These are phyloP conservation scores for Neopestalotiopsis clavispora DNA, from an alignment of 2,329 filamentous ascomycete species.

Conservation along the genomic window DNA sequence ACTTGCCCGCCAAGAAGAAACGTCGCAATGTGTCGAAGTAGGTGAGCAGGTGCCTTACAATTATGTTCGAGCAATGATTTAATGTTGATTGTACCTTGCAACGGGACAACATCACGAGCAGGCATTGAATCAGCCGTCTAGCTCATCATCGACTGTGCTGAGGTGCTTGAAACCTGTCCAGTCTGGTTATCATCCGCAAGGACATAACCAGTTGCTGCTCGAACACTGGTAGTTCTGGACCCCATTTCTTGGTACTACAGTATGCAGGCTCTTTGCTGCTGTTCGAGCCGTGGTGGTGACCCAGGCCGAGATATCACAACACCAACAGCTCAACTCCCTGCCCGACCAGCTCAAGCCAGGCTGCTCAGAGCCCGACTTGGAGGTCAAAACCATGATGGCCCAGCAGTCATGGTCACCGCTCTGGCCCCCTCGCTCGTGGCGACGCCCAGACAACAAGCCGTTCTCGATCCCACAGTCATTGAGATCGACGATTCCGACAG, in stretches of 20 bases:
- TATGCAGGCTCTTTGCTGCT: constrained; percentile 44
- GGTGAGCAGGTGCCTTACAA: no score
- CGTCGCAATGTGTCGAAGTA: no score
- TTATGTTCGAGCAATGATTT: no score
- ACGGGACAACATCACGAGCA: no score
- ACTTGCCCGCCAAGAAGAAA: neutral
- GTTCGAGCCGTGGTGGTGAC: constrained; percentile 26
- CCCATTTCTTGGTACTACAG: constrained; percentile 14
- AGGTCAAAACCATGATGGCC: neutral
- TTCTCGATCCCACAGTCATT: constrained; percentile 38
- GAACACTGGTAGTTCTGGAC: no score
- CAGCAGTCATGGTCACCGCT: constrained; percentile 25
- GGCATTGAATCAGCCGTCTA: no score
- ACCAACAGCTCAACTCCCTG: constrained; percentile 26
- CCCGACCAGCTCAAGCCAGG: constrained; percentile 28
- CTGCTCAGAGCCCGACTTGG: constrained; percentile 21
- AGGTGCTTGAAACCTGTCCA: no score
- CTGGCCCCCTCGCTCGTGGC: constrained; percentile 27
- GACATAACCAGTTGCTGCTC: no score
- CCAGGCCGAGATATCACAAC: constrained; percentile 22
- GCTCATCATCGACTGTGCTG: no score
- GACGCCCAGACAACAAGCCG: constrained; percentile 30
- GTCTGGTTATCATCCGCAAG: no score
- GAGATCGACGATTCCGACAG: constrained; percentile 46
- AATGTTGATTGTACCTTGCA: no score